These are phyloP conservation scores for Cylindrodendrum hubeiense DNA, from an alignment of 2,329 filamentous ascomycete genomes.

Conservation along the genomic window DNA sequence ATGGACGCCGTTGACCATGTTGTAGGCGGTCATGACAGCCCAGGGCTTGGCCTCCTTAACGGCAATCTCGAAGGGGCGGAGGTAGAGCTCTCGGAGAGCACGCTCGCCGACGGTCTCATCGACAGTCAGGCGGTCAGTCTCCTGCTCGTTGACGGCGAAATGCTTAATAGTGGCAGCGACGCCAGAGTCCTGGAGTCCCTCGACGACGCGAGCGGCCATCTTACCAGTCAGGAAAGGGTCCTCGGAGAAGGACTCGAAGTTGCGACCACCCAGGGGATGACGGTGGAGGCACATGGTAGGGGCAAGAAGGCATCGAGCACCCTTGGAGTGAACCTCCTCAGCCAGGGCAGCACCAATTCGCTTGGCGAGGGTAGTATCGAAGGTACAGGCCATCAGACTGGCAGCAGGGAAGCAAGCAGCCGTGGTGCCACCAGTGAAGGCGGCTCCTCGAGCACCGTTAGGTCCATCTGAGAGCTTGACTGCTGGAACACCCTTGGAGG, in stretches of 20 bases:
- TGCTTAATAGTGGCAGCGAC: slow-evolving; percentile 59
- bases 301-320: slow-evolving; percentile 73
- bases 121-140: slow-evolving; percentile 44
- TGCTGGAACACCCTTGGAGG: slow-evolving; percentile 40
- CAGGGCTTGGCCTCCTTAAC: slow-evolving; percentile 55
- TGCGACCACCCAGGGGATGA: slow-evolving; percentile 44
- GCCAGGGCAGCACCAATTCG: slow-evolving; percentile 71
- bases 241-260: slow-evolving; percentile 45
- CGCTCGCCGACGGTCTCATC: slow-evolving; percentile 44
- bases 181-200: slow-evolving; percentile 55
- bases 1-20: slow-evolving; percentile 56
- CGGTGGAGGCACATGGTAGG: slow-evolving; percentile 47
- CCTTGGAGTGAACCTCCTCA: slow-evolving; percentile 68
- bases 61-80: slow-evolving; percentile 56
- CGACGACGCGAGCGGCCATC: slow-evolving; percentile 47
- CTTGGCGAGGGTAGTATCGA: slow-evolving; percentile 69
- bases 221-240: slow-evolving; percentile 43
- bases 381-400: slow-evolving; percentile 69
- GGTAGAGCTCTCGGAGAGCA: slow-evolving; percentile 44
- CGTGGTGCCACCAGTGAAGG: slow-evolving; percentile 39
- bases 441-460: slow-evolving; percentile 43
- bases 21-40: slow-evolving; percentile 52
- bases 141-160: slow-evolving; percentile 58
- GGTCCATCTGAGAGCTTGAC: slow-evolving; percentile 44
- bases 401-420: slow-evolving; percentile 47